A percentile compares a stretch with the other conserved stretches of the same genome.
phyloP scores from a whole-genome alignment of 495 filamentous ascomycete species.

The Daldinia vernicosa region DNA sequence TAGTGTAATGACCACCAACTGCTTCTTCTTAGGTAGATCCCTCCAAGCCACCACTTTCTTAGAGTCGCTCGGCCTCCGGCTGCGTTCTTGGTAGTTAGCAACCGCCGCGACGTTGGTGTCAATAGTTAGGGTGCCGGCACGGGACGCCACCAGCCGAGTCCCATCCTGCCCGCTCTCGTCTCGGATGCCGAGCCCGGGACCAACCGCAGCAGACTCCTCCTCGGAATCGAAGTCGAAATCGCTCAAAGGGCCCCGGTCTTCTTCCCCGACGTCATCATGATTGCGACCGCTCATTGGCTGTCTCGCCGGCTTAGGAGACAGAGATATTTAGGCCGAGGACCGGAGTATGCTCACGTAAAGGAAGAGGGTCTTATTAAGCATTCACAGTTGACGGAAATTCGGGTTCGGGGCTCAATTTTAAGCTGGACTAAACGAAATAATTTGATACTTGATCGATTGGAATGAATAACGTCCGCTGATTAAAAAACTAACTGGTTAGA shows the following conservation, averaged over 20 bases:
- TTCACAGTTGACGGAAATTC: background rate
- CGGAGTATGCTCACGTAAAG: background rate
- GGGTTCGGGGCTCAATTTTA: background rate
- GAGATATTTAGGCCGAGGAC: background rate
- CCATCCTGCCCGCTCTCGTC: constrained; percentile 29
- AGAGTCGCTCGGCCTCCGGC: constrained; percentile 23
- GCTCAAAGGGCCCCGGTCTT: constrained; percentile 37
- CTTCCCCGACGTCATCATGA: constrained; percentile 18
- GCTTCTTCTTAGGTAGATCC: constrained; percentile 76
- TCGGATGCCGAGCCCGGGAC: constrained; percentile 28
- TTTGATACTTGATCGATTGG: background rate
- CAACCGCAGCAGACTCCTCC: constrained; percentile 20
- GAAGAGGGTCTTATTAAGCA: background rate
- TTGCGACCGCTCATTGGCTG: constrained; percentile 33
- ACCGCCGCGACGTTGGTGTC: constrained; percentile 23
- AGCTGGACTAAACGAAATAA: background rate
- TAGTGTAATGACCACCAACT: constrained; percentile 77
- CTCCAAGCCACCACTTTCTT: constrained; percentile 66
- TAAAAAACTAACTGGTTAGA: background rate
- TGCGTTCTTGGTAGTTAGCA: background rate
- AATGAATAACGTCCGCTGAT: background rate
- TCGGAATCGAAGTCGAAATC: constrained; percentile 32
- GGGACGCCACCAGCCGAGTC: constrained; percentile 24
- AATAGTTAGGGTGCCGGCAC: constrained; percentile 31
- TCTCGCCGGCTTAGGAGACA: background rate